Conservation (phyloP, 306 rosid species). For the Alnus rubra region DNA sequence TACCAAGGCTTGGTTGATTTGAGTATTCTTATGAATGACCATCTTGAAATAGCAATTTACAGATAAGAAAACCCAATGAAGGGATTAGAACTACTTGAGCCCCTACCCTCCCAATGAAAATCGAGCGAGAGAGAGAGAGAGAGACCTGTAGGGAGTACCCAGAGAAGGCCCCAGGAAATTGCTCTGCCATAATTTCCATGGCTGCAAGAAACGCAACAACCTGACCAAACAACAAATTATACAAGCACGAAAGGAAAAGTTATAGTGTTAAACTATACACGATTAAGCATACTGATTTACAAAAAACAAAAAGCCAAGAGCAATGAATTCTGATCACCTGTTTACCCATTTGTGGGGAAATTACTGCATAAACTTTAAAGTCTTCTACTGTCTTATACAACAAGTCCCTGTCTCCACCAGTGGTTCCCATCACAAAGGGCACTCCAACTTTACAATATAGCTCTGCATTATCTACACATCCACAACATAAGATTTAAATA, state of each 20-base stretch:
- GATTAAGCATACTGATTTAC: background rate
- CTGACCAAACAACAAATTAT: conserved; percentile 39
- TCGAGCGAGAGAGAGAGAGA: conserved; percentile 14
- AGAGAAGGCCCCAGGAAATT: conserved; percentile 22
- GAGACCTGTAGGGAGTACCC: background rate
- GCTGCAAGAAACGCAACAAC: conserved; percentile 98
- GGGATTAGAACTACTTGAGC: conserved; percentile 6
- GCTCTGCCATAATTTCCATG: conserved; percentile 94
- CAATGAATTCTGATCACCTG: conserved; percentile 50
- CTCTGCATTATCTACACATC: conserved; percentile 71
- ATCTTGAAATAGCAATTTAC: background rate
- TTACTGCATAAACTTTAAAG: conserved; percentile 72
- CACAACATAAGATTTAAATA: conserved; percentile 5
- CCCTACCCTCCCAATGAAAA: conserved; percentile 4
- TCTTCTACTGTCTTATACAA: conserved; percentile 72
- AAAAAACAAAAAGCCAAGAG: background rate
- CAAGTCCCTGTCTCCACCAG: conserved; percentile 82
- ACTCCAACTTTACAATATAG: conserved; percentile 80
- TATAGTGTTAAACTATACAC: background rate
- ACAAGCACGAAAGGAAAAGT: conserved; percentile 32
- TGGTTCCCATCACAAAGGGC: conserved; percentile 96
- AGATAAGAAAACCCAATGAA: background rate
- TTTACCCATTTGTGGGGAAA: conserved; percentile 98
- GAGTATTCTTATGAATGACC: background rate
- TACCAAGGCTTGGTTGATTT: background rate